Percentiles rank a stretch among this genome's conserved stretches.
Conservation (phyloP, 2,329 filamentous ascomycete species). For the Mycosphaerella sp. region DNA sequence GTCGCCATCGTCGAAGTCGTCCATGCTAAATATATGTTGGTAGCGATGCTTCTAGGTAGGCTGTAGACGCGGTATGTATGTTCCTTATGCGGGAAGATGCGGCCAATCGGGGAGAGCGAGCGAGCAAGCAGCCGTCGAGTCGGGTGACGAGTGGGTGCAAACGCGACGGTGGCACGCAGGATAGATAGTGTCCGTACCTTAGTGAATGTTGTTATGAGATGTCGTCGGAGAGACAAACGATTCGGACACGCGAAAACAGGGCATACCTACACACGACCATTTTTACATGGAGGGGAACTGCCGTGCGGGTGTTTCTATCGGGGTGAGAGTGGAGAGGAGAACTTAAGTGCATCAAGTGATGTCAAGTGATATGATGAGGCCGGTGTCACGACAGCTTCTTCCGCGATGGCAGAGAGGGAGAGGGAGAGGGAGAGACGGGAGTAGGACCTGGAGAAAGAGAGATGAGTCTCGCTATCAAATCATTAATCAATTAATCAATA, state of each 20-base stretch:
- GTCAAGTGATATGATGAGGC: too few species aligned
- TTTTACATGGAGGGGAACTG: too few species aligned
- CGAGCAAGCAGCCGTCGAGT: neutral
- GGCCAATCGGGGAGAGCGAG: neutral
- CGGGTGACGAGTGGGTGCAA: neutral
- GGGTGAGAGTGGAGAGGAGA: too few species aligned
- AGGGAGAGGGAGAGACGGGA: too few species aligned
- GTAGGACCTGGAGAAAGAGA: too few species aligned
- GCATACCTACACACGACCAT: neutral
- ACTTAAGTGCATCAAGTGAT: too few species aligned
- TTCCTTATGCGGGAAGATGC: neutral
- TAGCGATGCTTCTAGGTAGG: neutral
- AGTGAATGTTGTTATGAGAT: neutral
- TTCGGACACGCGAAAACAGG: neutral
- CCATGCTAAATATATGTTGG: slow-evolving; percentile 20
- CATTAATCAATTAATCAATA: too few species aligned
- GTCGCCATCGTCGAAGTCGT: slow-evolving; percentile 35
- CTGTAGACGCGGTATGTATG: neutral
- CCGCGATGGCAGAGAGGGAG: too few species aligned
- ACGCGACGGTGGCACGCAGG: neutral
- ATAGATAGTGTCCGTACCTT: too few species aligned
- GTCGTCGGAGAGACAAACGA: neutral
- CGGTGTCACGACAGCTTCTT: too few species aligned
- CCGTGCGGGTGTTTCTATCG: too few species aligned
- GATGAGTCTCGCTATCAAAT: too few species aligned